Percentiles rank a stretch among this genome's conserved stretches.
phyloP scores from a whole-genome alignment of 2,329 filamentous ascomycete genomes.

The Colletotrichum salicis region DNA sequence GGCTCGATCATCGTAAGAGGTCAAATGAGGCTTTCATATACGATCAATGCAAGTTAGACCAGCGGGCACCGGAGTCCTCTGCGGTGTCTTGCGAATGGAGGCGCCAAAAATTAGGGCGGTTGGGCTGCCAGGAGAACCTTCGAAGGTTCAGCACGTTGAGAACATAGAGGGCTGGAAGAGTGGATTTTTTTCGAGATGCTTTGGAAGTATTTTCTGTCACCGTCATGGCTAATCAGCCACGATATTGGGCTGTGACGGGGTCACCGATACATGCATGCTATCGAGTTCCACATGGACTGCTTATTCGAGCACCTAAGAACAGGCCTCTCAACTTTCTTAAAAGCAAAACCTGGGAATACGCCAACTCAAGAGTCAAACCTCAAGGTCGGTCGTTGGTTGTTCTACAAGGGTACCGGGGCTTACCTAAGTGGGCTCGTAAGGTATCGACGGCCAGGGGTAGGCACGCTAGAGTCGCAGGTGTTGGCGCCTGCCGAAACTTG shows the following conservation, averaged over 20 bases:
- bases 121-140: not conserved
- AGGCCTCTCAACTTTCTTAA: not conserved
- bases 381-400: not conserved
- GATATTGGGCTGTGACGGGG: not conserved
- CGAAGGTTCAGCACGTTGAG: not conserved
- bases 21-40: slow-evolving; percentile 30
- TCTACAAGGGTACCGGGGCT: slow-evolving; percentile 4
- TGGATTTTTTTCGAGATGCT: not conserved
- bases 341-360: not conserved
- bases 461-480: not conserved
- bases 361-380: not conserved
- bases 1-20: not conserved
- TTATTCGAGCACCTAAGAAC: slow-evolving; percentile 13
- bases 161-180: not conserved
- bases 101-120: not conserved
- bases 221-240: not conserved
- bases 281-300: slow-evolving; percentile 6
- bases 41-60: slow-evolving; percentile 12
- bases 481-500: not conserved
- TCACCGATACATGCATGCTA: slow-evolving; percentile 23
- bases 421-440: not conserved
- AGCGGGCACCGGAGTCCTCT: not conserved
- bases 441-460: not conserved
- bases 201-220: not conserved
- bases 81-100: not conserved